Conservation (phyloP, 208 protist species). For the Crithidia mellificae region DNA sequence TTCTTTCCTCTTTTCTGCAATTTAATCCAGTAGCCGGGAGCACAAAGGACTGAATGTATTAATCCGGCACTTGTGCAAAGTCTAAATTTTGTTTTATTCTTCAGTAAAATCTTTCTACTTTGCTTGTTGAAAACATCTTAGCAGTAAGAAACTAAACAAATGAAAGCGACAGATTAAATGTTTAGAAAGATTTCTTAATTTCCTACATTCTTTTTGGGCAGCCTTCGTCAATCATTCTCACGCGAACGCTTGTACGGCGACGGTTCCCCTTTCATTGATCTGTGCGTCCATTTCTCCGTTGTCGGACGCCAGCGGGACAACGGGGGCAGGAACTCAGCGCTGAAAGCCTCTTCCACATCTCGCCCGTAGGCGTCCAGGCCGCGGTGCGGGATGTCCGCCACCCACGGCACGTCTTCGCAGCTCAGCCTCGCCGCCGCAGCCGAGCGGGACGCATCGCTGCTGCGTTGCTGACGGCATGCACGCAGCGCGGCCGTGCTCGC, state of each 20-base stretch:
- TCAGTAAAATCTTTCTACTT: neutral
- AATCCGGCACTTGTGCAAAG: too few species aligned
- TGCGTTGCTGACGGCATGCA: neutral
- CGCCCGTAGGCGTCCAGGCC: slow-evolving; percentile 55
- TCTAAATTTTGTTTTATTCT: neutral
- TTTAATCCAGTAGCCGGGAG: neutral
- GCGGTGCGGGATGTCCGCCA: slow-evolving; percentile 72
- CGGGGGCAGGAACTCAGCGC: neutral
- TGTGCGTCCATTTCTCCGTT: neutral
- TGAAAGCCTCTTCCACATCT: slow-evolving; percentile 38
- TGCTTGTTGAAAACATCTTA: neutral
- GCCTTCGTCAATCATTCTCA: slow-evolving; percentile 1
- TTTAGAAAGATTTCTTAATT: neutral
- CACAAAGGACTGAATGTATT: too few species aligned
- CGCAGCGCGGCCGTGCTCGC: slow-evolving; percentile 52
- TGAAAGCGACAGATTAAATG: slow-evolving; percentile 12
- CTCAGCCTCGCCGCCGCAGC: slow-evolving; percentile 15
- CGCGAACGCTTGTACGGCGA: slow-evolving; percentile 17
- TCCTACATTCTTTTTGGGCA: too few species aligned
- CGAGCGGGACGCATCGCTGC: neutral
- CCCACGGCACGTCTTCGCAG: slow-evolving; percentile 70
- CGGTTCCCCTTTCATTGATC: too few species aligned
- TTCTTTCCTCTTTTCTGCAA: too few species aligned
- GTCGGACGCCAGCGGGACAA: slow-evolving; percentile 12
- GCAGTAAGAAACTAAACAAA: neutral